phyloP scores from a whole-genome alignment of 768 basidiomycete species.

The Leccinum longicurvipes region DNA sequence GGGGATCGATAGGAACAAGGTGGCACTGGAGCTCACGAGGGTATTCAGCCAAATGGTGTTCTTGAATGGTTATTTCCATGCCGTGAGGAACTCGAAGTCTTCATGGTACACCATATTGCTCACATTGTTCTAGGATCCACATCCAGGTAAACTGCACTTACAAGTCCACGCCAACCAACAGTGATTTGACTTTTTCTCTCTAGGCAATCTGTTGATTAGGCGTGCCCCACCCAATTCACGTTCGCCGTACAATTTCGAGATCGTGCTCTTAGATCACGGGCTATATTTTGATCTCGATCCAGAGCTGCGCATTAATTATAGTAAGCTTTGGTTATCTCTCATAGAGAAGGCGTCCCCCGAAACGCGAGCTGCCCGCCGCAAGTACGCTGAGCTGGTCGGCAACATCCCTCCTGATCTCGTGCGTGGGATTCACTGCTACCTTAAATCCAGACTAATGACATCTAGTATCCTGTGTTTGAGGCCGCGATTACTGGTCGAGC shows the following conservation, averaged over 20 bases:
- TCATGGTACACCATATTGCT: slow-evolving; percentile 7
- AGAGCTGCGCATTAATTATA: slow-evolving; percentile 76
- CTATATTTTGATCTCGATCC: slow-evolving; percentile 89
- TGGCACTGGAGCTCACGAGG: slow-evolving; percentile 82
- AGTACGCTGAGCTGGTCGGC: slow-evolving; percentile 88
- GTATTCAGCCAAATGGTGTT: slow-evolving; percentile 98
- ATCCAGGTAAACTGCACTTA: slow-evolving; percentile 55
- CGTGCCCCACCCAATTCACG: slow-evolving; percentile 56
- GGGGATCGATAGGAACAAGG: slow-evolving; percentile 89
- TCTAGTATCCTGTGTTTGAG: slow-evolving; percentile 89
- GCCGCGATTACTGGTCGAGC: slow-evolving; percentile 88
- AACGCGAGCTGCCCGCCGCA: slow-evolving; percentile 65
- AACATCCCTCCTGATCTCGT: slow-evolving; percentile 88
- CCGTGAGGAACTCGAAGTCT: slow-evolving; percentile 43
- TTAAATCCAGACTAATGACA: slow-evolving; percentile 1
- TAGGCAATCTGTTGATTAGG: slow-evolving; percentile 89
- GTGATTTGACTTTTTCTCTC: neutral
- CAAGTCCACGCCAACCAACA: slow-evolving; percentile 1
- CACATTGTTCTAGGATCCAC: slow-evolving; percentile 63
- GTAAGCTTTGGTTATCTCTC: slow-evolving; percentile 88
- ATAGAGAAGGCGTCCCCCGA: slow-evolving; percentile 68
- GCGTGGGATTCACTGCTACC: slow-evolving; percentile 20
- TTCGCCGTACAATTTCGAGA: slow-evolving; percentile 94
- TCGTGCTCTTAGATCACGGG: slow-evolving; percentile 92
- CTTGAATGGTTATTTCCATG: slow-evolving; percentile 87